Base-by-base conservation (phyloP, 495 filamentous ascomycete species). In the Usnea hakonensis region DNA sequence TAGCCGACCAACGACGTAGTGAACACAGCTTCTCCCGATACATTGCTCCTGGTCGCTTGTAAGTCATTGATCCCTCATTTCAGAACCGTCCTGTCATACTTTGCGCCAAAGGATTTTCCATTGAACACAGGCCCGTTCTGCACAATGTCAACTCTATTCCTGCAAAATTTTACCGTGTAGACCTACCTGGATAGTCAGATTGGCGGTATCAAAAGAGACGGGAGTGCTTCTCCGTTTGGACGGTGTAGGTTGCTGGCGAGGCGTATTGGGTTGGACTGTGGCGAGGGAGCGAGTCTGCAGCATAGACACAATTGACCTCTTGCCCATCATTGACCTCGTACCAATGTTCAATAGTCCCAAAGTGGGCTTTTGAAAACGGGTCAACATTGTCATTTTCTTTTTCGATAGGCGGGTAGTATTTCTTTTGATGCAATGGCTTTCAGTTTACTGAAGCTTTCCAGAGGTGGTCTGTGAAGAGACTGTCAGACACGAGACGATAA, bases 381-480 rank as follows among this genome's bases (percentile, higher is more conserved):
- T 80, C 74, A 91, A 83, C 87, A 91, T 94, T 67, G 65, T 85
- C 74, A 77, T 71, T 71, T 66, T 65, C 68, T 64, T 61, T 67
- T 61, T 65, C 40, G 63, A 50, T 69, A 53, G 60, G 62, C 68
- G 63, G 56, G 55, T 65, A 58, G 65, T 64, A 55, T 52, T 62
- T 32, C 57, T 67, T n/a, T 72, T 64, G 64, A 58, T 54, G 17
- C 23, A 43, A 46, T 5, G n/a, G 26, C 36, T 52, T 82, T 89
- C 80, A 92, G 77, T 88, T 90, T 68, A 82, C 83, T 67, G 84
- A 87, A 75, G 94, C 87, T 84, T 96, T 96, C 94, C 94, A 98
- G 81, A 98, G 86, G 81, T 98, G 94, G 84, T 96, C 92, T 91
- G 72, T 35, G 61, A 44, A 65, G 41, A 69, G 70, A 76, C 70